These are phyloP conservation scores for Arachis monticola DNA, from an alignment of 331 rosid species.

Conservation along the genomic window DNA sequence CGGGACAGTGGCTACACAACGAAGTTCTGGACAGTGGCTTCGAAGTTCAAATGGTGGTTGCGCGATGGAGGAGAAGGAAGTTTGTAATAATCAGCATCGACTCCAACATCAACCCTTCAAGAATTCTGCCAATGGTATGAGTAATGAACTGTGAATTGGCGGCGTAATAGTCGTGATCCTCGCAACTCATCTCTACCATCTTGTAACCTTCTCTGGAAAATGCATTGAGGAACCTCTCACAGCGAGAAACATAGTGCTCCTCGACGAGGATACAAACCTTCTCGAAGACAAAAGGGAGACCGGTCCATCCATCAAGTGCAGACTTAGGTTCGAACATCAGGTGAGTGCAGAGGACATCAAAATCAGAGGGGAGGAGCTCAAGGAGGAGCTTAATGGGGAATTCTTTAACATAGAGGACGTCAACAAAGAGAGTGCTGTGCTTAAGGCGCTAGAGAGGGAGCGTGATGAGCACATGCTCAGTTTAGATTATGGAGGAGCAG, in stretches of 20 bases:
- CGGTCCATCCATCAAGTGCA: slow-evolving; percentile 55
- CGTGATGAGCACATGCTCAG: slow-evolving; percentile 25
- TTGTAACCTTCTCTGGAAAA: slow-evolving; percentile 70
- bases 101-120: slow-evolving; percentile 60
- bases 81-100: slow-evolving; percentile 74
- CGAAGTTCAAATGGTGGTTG: no score
- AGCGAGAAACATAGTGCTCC: slow-evolving; percentile 48
- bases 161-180: slow-evolving; percentile 64
- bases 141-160: slow-evolving; percentile 81
- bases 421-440: slow-evolving; percentile 72
- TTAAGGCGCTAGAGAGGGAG: slow-evolving; percentile 56
- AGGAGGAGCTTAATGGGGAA: slow-evolving; percentile 59
- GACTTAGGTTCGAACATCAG: slow-evolving; percentile 92
- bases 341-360: slow-evolving; percentile 71
- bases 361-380: slow-evolving; percentile 51
- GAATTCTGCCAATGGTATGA: slow-evolving; percentile 77
- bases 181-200: slow-evolving; percentile 80
- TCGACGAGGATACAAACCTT: slow-evolving; percentile 65
- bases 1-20: neutral
- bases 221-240: slow-evolving; percentile 58
- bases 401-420: slow-evolving; percentile 82
- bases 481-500: slow-evolving; percentile 71
- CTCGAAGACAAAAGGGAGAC: slow-evolving; percentile 58
- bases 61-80: slow-evolving; percentile 42
- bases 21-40: no score